Percentiles rank a stretch among this genome's conserved stretches.
These are phyloP conservation scores for Ophiostoma perfectum DNA, from an alignment of 2,329 filamentous ascomycete genomes.

Conservation along the genomic window DNA sequence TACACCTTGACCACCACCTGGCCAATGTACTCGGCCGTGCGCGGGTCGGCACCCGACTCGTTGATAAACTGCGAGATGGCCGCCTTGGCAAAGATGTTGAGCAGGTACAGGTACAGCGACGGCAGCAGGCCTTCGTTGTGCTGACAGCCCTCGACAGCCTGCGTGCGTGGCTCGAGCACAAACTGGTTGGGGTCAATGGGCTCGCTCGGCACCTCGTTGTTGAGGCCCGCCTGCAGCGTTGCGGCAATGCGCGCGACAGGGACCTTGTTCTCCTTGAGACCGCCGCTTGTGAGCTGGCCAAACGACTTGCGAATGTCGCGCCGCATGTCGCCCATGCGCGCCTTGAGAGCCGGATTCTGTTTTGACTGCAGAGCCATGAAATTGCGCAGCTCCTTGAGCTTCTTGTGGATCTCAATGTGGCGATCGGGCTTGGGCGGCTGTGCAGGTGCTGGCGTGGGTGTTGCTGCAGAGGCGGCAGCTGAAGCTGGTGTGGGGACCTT, in stretches of 20 bases:
- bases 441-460: neutral
- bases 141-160: constrained; percentile 38
- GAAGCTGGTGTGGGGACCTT: constrained; percentile 16
- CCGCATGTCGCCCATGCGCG: constrained; percentile 64
- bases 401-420: constrained; percentile 57
- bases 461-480: constrained; percentile 1
- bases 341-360: constrained; percentile 54
- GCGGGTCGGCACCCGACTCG: constrained; percentile 54
- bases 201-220: constrained; percentile 43
- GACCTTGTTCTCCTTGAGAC: constrained; percentile 34
- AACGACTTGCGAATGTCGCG: constrained; percentile 65
- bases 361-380: constrained; percentile 50
- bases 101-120: constrained; percentile 61
- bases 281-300: constrained; percentile 63
- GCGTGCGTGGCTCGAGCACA: constrained; percentile 38
- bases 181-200: constrained; percentile 50
- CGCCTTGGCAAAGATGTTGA: constrained; percentile 66
- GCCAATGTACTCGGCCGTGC: constrained; percentile 66
- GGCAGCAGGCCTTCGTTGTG: constrained; percentile 47
- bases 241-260: constrained; percentile 49
- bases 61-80: constrained; percentile 60
- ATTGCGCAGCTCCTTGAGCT: constrained; percentile 54
- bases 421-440: constrained; percentile 34
- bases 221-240: constrained; percentile 48
- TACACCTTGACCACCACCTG: constrained; percentile 65